Percentiles rank a stretch among this genome's conserved stretches.
Conservation (phyloP, 441 rosid genomes). For the Euphorbia neoarborescens region DNA sequence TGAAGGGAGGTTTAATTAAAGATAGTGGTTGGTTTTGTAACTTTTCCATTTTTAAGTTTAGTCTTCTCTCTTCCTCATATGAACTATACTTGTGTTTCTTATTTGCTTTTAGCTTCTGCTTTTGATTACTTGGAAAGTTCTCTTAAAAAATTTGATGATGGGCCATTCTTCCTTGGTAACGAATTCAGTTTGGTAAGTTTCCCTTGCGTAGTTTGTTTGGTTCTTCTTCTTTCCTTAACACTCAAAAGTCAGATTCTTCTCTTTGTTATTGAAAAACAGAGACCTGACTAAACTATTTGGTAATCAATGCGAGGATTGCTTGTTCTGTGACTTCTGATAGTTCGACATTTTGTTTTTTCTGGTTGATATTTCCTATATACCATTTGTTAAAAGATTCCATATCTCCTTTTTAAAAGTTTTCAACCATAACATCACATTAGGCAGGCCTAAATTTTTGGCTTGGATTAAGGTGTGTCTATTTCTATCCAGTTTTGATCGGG, state of each 20-base stretch:
- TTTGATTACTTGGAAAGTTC: constrained; percentile 66
- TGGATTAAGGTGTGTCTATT: constrained; percentile 61
- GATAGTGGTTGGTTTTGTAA: constrained; percentile 45
- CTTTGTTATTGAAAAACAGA: not conserved
- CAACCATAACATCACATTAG: constrained; percentile 48
- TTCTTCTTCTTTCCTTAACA: not conserved
- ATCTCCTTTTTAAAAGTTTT: constrained; percentile 38
- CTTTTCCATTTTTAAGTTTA: not conserved
- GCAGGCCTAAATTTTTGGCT: constrained; percentile 63
- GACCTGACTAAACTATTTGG: not conserved
- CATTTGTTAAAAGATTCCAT: constrained; percentile 59
- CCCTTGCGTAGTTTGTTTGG: not conserved
- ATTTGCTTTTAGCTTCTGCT: constrained; percentile 42
- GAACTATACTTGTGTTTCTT: not conserved
- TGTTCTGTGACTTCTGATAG: not conserved
- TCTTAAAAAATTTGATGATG: constrained; percentile 57
- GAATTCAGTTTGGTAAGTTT: constrained; percentile 59
- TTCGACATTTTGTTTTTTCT: constrained; percentile 20
- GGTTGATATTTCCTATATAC: constrained; percentile 66
- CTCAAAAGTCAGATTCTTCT: not conserved
- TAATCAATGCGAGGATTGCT: not conserved
- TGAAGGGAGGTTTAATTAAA: constrained; percentile 47
- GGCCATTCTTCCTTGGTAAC: constrained; percentile 73
- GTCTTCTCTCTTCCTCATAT: constrained; percentile 5
- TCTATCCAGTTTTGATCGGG: not conserved